Evolutionary conservation across 441 rosid genomes (phyloP).

Genomic region (Monsonia emarginata): DNA sequence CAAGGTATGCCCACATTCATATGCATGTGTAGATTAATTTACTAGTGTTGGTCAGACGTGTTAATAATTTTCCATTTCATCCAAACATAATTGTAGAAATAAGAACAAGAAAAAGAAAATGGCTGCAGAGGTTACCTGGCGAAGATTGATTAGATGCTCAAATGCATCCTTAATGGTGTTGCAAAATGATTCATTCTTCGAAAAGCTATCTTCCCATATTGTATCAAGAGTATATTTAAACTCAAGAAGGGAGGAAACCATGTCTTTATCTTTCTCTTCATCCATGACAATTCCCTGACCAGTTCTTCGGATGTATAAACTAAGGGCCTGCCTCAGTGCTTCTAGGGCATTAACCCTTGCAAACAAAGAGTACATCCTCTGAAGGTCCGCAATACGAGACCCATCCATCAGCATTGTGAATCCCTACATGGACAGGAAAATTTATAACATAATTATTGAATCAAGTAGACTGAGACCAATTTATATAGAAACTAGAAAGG

Average conservation of each 20-base stretch:
- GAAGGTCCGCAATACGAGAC: slow-evolving; percentile 77
- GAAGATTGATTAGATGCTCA: slow-evolving; percentile 90
- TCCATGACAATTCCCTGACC: slow-evolving; percentile 84
- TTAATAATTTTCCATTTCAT: neutral
- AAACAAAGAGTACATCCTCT: slow-evolving; percentile 65
- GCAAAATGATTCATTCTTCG: slow-evolving; percentile 76
- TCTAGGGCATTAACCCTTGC: slow-evolving; percentile 78
- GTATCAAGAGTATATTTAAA: slow-evolving; percentile 80
- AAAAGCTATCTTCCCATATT: slow-evolving; percentile 89
- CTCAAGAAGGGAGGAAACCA: slow-evolving; percentile 77
- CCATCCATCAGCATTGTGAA: slow-evolving; percentile 88
- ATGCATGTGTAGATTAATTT: neutral
- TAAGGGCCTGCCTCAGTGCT: slow-evolving; percentile 74
- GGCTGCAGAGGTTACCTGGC: slow-evolving; percentile 51
- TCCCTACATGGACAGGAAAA: slow-evolving; percentile 46
- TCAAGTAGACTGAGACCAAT: slow-evolving; percentile 9
- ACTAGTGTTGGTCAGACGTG: neutral
- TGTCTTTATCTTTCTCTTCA: slow-evolving; percentile 97
- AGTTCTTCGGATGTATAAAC: slow-evolving; percentile 63
- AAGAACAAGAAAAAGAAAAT: slow-evolving; percentile 7
- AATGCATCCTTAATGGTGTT: slow-evolving; percentile 88
- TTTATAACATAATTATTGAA: neutral
- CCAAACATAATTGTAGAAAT: neutral
- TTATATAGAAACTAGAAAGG: slow-evolving; percentile 2
- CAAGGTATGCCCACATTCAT: neutral